Percentiles rank a stretch among this genome's conserved stretches.
Evolutionary conservation across 768 basidiomycete species (phyloP).

Genomic region (Trichaptum fuscoviolaceum): DNA sequence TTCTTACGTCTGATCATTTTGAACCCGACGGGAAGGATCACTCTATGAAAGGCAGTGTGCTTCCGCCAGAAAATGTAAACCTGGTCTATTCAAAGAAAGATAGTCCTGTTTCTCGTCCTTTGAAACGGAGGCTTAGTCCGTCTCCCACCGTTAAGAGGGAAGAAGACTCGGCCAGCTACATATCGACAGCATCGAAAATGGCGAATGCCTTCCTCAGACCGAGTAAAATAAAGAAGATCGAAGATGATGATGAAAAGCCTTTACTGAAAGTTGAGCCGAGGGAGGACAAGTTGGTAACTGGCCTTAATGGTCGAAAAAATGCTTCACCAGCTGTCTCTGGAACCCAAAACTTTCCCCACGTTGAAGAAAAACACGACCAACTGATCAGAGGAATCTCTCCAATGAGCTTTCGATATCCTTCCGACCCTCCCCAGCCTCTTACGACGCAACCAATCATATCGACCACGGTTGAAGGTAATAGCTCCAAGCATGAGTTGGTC

Average conservation of each 20-base stretch:
- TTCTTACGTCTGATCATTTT: neutral
- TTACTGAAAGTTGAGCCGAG: neutral
- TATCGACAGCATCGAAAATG: neutral
- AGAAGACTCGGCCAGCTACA: neutral
- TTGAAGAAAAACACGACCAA: neutral
- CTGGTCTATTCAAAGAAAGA: neutral
- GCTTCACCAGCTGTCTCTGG: neutral
- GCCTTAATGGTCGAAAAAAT: neutral
- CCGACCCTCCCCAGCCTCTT: neutral
- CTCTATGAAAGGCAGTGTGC: neutral
- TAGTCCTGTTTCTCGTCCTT: neutral
- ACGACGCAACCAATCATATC: neutral
- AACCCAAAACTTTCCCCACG: neutral
- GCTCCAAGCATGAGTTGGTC: neutral
- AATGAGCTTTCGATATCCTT: neutral
- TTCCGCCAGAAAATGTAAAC: neutral
- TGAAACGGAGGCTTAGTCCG: neutral
- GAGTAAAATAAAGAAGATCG: neutral
- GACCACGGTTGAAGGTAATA: neutral
- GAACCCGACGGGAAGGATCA: neutral
- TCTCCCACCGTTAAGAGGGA: neutral
- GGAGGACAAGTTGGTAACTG: neutral
- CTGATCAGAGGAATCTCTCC: neutral
- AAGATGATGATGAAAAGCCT: neutral
- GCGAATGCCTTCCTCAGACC: neutral